Evolutionary conservation across 768 basidiomycete species (phyloP).

Genomic region (Suillus tomentosus): DNA sequence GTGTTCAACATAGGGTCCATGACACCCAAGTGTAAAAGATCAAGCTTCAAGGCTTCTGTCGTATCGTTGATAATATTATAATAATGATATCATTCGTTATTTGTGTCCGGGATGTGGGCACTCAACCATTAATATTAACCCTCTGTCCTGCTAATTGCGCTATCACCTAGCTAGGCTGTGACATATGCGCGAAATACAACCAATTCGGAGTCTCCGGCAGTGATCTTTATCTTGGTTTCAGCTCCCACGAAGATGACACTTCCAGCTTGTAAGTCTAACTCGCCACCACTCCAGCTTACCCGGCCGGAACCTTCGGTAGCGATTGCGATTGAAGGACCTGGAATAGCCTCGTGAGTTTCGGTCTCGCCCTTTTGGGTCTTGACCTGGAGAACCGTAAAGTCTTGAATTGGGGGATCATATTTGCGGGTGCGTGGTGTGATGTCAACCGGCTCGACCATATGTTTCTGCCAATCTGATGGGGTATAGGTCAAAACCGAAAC

Average conservation of each 20-base stretch:
- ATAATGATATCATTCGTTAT: neutral
- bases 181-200: slow-evolving; percentile 34
- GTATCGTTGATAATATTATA: neutral
- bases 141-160: neutral
- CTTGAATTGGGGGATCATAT: slow-evolving; percentile 92
- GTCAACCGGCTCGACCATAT: slow-evolving; percentile 59
- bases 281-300: slow-evolving; percentile 48
- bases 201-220: slow-evolving; percentile 28
- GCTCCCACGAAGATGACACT: slow-evolving; percentile 86
- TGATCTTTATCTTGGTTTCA: slow-evolving; percentile 54
- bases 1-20: too few relatives aligned
- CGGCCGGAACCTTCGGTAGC: slow-evolving; percentile 68
- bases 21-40: neutral
- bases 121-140: neutral
- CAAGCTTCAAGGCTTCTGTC: neutral
- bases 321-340: slow-evolving; percentile 85
- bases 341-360: slow-evolving; percentile 62
- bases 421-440: slow-evolving; percentile 42
- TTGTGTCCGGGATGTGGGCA: neutral
- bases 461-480: slow-evolving; percentile 65
- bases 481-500: slow-evolving; percentile 85
- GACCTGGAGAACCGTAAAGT: slow-evolving; percentile 84
- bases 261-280: slow-evolving; percentile 55
- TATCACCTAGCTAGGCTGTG: slow-evolving; percentile 8
- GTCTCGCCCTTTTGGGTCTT: slow-evolving; percentile 44